Base-by-base conservation (phyloP, 2,329 filamentous ascomycete species). In the Ceratocystis smalleyi region DNA sequence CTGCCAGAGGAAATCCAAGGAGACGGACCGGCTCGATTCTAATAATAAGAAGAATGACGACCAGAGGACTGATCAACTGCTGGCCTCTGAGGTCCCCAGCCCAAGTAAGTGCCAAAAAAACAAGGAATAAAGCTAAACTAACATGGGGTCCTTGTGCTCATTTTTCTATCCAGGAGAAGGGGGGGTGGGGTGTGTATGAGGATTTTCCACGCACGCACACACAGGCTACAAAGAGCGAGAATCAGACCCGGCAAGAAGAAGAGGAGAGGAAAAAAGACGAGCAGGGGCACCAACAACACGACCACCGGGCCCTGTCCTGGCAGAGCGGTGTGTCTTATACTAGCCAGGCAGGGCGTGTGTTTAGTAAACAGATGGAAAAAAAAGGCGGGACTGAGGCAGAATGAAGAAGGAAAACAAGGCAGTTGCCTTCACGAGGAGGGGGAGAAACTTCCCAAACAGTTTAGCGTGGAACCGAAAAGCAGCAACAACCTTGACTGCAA, bases 41-140 rank as follows among this genome's bases (percentile, higher is more conserved):
- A 62, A 62, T 51, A 62, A 55, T 51, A 54, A 40, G 61, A 62
- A 43, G 45, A 51, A 62, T 40, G 27, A 57, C 27, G 27, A 30
- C 54, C 54, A 57, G 54, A 35, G 35, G 54, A 51, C 47, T 24
- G 47, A 57, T 32, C 54, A 57, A 35, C 54, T 24, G 32, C 54
- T 57, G 54, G 8, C 54, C 54, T 57, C 17, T 35, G 54, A 57
- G 54, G 30, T 32, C 27, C 27, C 24, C 54, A 57, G 47, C 27
- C 24, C 27, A 57, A n/a, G 54, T 57, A 57, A 57, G 27, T 57
- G 54, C 54, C 54, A 57, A 57, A 57, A 55, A 57, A 35, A 35
- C 54, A 57, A 57, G 54, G 54, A 57, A 57, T 57, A 57, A 57
- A 57, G n/a, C n/a, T n/a, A n/a, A 57, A 19, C 54, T 3, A n/a